Evolutionary conservation across 139 green algal species (phyloP).

Genomic region (Chlorella sp.): DNA sequence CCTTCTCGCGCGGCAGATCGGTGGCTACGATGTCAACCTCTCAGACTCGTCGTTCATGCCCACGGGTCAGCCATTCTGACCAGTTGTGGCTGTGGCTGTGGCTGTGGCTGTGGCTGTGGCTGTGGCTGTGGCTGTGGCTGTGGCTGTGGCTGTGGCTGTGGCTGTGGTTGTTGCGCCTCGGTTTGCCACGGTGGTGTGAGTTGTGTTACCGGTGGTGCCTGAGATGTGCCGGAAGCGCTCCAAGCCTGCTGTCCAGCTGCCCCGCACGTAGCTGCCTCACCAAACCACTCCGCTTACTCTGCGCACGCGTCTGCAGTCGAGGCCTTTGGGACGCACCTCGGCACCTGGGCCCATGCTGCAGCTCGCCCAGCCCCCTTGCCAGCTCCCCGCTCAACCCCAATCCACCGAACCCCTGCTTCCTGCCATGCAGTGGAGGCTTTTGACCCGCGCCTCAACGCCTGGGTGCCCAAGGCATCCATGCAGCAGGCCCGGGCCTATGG

Average conservation of each 20-base stretch:
- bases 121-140: too few relatives aligned
- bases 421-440: conserved; percentile 11
- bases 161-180: background rate
- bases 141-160: too few relatives aligned
- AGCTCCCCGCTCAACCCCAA: background rate
- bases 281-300: too few relatives aligned
- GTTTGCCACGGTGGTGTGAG: background rate
- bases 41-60: background rate
- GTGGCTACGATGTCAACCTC: conserved; percentile 19
- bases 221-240: background rate
- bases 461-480: conserved; percentile 34
- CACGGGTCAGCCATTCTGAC: background rate
- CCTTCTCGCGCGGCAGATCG: too few relatives aligned
- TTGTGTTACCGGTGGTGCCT: background rate
- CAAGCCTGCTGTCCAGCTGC: too few relatives aligned
- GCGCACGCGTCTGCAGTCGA: too few relatives aligned
- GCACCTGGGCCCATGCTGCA: too few relatives aligned
- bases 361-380: background rate
- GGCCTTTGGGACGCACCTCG: too few relatives aligned
- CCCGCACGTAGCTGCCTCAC: too few relatives aligned
- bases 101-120: too few relatives aligned
- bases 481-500: conserved; percentile 38
- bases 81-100: background rate
- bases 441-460: conserved; percentile 14
- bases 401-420: too few relatives aligned